Base-by-base conservation (phyloP, 2,329 filamentous ascomycete genomes). In the Diaporthe sp. region DNA sequence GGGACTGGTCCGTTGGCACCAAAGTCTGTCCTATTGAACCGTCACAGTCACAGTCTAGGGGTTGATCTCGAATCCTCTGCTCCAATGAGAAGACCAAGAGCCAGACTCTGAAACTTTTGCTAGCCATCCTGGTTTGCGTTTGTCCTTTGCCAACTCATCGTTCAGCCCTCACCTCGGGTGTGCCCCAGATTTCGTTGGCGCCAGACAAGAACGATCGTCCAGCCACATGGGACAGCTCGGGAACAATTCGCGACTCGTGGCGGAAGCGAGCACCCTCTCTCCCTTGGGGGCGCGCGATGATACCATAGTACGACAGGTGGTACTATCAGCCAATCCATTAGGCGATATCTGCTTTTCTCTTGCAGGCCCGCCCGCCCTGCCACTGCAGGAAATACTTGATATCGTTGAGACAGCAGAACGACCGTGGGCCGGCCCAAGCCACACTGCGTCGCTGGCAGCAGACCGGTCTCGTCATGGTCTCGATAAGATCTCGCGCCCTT, bases 1-100 rank as follows among this genome's bases (percentile, higher is more conserved):
- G 25, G 38, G 38, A 42, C 25, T 61, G 22, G 45, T 25, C 35
- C 45, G 45, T 47, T 40, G 45, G 57, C 40, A 13, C 45, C 70
- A 30, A 52, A 42, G 42, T 38, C 25, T 67, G 38, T 35, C 52
- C 19, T 52, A 35, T 19, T 55, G 28, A 25, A 52, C 64, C 30
- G 40, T 72, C 70, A 66, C 52, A 42, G 50, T 71, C 22, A 45
- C 52, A 64, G 57, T n/a, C 58, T 30, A 33, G n/a, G 45, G 45
- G 64, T 22, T 38, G 73, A 71, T 74, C 58, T 55, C 45, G 47
- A 55, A 55, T 40, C 40, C 50, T 40, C 54, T 66, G 61, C 61
- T 52, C 70, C 71, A 75, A 72, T 70, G 55, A 70, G 71, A 64
- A 52, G 64, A 55, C 25, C 30, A 45, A 55, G 15, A 57, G 47